Evolutionary conservation across 1,139 yeast genomes (phyloP), one percentile per base, ranked within the genome.

Genomic region (Taphrina communis): DNA sequence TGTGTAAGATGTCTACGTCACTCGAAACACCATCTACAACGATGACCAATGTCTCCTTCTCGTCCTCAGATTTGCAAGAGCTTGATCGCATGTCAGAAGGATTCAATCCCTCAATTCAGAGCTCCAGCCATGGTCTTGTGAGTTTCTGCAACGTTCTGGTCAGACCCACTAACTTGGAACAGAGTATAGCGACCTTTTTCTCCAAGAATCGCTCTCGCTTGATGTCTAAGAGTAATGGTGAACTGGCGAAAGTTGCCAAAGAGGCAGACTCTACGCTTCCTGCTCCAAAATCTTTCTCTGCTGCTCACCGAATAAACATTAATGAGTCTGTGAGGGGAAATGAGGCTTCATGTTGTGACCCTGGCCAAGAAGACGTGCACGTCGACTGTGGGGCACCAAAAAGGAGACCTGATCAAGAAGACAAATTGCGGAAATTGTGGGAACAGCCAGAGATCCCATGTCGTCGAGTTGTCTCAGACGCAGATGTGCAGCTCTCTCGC

Each of bases 51-150:
- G 9, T 50, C 36, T 50, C 53, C 35, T 50, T 50, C 53, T 50
- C 53, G n/a, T 21, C 53, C 12, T 50, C 53, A 11, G 53, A 50
- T 21, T 11, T 50, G 53, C 53, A 50, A n/a, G 53, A 50, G n/a
- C 53, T 50, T 35, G 53, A 50, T 8, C 31, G 53, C 4, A 50
- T 50, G 53, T 50, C 53, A 21, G 53, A 50, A 11, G 53, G 53
- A 9, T 50, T 50, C 36, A 50, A 50, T 9, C 53, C 53, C 1
- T 21, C 36, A 7, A 7, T 25, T 7, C 53, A 50, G 36, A 50
- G 53, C 9, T 12, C 19, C 19, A 44, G 48, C 48, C n/a, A 44
- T 44, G 48, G 48, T 17, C 19, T n/a, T 2, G 48, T 14, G 9
- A 44, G 8, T 44, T 9, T 6, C 11, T 14, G 14, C 42, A 39